Base-by-base conservation (phyloP, 2,329 filamentous ascomycete genomes). In the Epichloe sibirici region DNA sequence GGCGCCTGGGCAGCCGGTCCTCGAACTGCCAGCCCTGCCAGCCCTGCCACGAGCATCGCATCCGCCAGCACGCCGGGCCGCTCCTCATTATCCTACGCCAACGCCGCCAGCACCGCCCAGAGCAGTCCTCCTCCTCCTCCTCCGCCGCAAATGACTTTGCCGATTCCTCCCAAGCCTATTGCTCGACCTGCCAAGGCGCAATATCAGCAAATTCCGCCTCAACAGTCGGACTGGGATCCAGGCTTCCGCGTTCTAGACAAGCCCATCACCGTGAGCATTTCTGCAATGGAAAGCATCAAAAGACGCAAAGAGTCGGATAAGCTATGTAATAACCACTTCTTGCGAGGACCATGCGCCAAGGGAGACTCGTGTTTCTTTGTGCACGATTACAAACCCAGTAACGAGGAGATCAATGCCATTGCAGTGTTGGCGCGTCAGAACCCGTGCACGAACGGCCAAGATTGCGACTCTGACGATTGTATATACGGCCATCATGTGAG, bases 401-500 rank as follows among this genome's bases (percentile, higher is more conserved):
- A 70, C 23, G 78, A 81, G 3, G 79, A 83, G 60, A 66, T 77
- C 49, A 72, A 72, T 38, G 79, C 78, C 2, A 77, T 83, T 55
- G 72, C 74, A 0, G 75, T 75, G 57, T 59, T 83, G 48, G 73
- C 78, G 2, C 71, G 80, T 5, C 65, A 78, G 52, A 82, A 80
- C 53, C 80, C 79, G 1, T 83, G 80, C 64, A 70, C 70, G 0
- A 72, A 67, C 34, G 76, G 77, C 0, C 80, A 83, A 61, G 70
- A 78, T n/a, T 83, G 80, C 57, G 73, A 76, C 6, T 65, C 73
- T 4, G 71, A 75, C 2, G 74, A 76, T 56, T 83, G 80, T 61
- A 82, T 83, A 54, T 83, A 83, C 58, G 80, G 80, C 3, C 80
- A 83, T 61, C 74, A 83, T 59, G 77, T 80, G 61, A 69, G 76